Evolutionary conservation across 148 eudicot species (phyloP).

Genomic region (Agrostemma githago): DNA sequence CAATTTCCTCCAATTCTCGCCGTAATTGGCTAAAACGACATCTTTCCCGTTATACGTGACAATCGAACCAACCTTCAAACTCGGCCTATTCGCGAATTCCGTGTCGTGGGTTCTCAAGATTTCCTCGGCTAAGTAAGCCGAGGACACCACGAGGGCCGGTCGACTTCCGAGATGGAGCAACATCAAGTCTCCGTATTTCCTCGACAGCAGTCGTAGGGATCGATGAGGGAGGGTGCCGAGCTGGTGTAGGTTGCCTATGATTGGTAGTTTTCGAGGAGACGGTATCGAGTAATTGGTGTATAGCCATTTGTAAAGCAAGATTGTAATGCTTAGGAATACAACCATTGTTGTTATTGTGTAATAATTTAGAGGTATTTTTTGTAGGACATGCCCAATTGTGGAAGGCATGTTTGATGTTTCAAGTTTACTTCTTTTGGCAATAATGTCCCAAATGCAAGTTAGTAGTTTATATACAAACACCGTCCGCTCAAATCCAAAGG

Average conservation of each 20-base stretch:
- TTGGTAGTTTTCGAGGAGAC: constrained; percentile 37
- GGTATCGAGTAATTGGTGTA: constrained; percentile 17
- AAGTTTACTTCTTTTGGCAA: too few relatives aligned
- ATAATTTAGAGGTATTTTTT: background rate
- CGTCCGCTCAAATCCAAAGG: too few relatives aligned
- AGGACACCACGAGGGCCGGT: constrained; percentile 34
- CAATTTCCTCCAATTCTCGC: constrained; percentile 38
- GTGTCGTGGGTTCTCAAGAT: constrained; percentile 41
- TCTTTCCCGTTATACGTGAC: constrained; percentile 27
- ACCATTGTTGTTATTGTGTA: background rate
- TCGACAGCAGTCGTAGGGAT: constrained; percentile 27
- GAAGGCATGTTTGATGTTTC: background rate
- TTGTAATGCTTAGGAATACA: background rate
- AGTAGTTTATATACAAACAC: too few relatives aligned
- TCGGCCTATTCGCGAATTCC: constrained; percentile 28
- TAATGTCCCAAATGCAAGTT: too few relatives aligned
- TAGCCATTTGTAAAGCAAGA: constrained; percentile 16
- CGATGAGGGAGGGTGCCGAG: constrained; percentile 28
- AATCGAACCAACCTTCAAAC: background rate
- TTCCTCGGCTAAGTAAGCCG: constrained; percentile 28
- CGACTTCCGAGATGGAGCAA: constrained; percentile 32
- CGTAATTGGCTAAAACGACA: constrained; percentile 27
- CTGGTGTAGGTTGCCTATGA: constrained; percentile 45
- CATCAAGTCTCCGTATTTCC: constrained; percentile 33
- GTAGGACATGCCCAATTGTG: background rate